phyloP scores from a whole-genome alignment of 768 basidiomycete genomes.

The Termitomyces titanicus region DNA sequence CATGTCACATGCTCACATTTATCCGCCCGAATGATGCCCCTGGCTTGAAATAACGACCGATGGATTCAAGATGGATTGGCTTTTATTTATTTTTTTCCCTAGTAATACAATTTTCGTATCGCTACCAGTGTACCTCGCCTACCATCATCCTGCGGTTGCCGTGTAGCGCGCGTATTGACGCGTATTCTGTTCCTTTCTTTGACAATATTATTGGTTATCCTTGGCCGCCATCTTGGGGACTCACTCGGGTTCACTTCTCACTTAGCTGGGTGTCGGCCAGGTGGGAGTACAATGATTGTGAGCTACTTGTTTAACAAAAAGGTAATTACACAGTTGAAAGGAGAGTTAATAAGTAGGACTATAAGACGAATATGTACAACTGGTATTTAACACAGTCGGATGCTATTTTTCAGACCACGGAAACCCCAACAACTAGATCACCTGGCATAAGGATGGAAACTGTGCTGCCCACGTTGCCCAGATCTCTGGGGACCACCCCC shows the following conservation, averaged over 20 bases:
- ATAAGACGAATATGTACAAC: slow-evolving; percentile 12
- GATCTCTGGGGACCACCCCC: slow-evolving; percentile 69
- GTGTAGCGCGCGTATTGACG: too few species aligned
- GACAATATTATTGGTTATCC: too few species aligned
- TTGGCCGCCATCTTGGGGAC: too few species aligned
- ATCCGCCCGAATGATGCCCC: slow-evolving; percentile 51
- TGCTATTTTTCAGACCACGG: background rate
- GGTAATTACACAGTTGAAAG: slow-evolving; percentile 2
- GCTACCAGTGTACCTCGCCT: too few species aligned
- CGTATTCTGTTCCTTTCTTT: too few species aligned
- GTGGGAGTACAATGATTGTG: too few species aligned
- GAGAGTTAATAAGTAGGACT: slow-evolving; percentile 12
- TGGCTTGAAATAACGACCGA: background rate
- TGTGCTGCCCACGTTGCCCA: slow-evolving; percentile 71
- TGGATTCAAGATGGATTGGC: background rate
- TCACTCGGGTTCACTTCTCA: too few species aligned
- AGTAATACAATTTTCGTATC: too few species aligned
- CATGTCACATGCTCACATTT: slow-evolving; percentile 79
- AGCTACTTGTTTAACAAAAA: background rate
- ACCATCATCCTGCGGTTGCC: too few species aligned
- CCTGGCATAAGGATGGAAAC: slow-evolving; percentile 83
- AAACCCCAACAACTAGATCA: slow-evolving; percentile 21
- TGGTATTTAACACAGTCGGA: background rate
- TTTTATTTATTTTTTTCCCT: too few species aligned
- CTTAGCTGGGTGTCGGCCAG: too few species aligned